Base-by-base conservation (phyloP, 176 grass and related monocot genomes). In the Cymbopogon citratus region DNA sequence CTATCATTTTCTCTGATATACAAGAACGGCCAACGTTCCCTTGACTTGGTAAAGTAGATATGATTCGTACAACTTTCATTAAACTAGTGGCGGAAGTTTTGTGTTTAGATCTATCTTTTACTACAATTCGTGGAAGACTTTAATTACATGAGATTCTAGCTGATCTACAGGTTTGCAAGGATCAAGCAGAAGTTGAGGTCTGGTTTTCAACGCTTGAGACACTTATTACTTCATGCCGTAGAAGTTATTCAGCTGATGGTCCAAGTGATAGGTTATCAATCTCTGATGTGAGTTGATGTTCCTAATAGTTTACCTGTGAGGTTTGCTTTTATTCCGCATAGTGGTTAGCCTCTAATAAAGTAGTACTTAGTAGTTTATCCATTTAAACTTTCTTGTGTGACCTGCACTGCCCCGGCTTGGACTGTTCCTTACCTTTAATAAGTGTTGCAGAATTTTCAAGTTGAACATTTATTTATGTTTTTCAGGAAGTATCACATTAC, bases 1-100 rank as follows among this genome's bases (percentile, higher is more conserved):
- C 73, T 97, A 52, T 97, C 94, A 81, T 97, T 97, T 91, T 97
- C 94, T 49, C 73, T 97, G 29, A 90, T 94, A 77, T 97, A 94
- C 77, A 92, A 94, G 46, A 92, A 97, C 73, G 87, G 91, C 1
- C 89, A 92, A 83, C 92, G 94, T 46, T 92, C 94, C n/a, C 94
- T 97, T 83, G 94, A 97, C 88, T 80, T 94, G 94, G 94, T 94
- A 81, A 92, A 89, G 80, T 64, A 68, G 21, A 78, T 71, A 72
- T 73, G 51, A 3, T 78, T 78, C 82, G 26, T 40, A 36, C 45
- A 52, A 12, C 28, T 79, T 69, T 80, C 39, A 66, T 9, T 73
- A 1, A 57, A 85, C 23, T 65, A n/a, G 61, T 66, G 19, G 36
- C 41, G 60, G 63, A 79, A 81, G 11, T 40, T 71, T 66, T 61